Conservation (phyloP, 2,329 filamentous ascomycete genomes). For the Fusarium buharicum region DNA sequence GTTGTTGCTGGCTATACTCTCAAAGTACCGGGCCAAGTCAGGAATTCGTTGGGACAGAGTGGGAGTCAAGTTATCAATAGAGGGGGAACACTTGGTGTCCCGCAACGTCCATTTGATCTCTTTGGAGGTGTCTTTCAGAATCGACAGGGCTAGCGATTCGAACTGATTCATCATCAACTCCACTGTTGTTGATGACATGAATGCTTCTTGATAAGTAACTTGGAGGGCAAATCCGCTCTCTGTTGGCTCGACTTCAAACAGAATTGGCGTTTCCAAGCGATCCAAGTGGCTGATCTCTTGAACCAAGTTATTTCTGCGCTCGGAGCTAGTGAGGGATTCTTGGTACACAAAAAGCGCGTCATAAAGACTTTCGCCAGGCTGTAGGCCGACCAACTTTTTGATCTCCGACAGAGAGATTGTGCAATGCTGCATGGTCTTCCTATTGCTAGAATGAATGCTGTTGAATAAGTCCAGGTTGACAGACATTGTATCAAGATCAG, state of each 20-base stretch:
- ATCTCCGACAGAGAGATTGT: constrained; percentile 75
- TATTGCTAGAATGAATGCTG: constrained; percentile 72
- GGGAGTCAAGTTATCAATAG: constrained; percentile 59
- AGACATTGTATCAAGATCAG: constrained; percentile 63
- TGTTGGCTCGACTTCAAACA: constrained; percentile 79
- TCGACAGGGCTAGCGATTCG: constrained; percentile 56
- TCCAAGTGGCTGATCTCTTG: constrained; percentile 71
- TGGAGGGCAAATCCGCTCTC: constrained; percentile 55
- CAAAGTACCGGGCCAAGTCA: constrained; percentile 65
- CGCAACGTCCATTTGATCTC: constrained; percentile 23
- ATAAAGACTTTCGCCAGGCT: constrained; percentile 70
- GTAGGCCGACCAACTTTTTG: constrained; percentile 66
- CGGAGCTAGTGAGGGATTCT: constrained; percentile 67
- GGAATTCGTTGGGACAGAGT: constrained; percentile 49
- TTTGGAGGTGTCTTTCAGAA: constrained; percentile 44
- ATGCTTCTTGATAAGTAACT: constrained; percentile 59
- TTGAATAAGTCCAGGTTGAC: constrained; percentile 70
- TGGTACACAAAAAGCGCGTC: constrained; percentile 88
- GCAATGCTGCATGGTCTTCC: constrained; percentile 71
- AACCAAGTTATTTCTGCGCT: constrained; percentile 52
- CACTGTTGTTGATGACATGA: constrained; percentile 66
- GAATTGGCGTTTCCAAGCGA: constrained; percentile 77
- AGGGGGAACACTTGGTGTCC: constrained; percentile 53
- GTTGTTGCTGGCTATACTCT: constrained; percentile 58
- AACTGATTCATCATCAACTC: constrained; percentile 70